Conservation (phyloP, 225 moss, liverwort and hornwort species). For the Physcomitrellopsis africana region DNA sequence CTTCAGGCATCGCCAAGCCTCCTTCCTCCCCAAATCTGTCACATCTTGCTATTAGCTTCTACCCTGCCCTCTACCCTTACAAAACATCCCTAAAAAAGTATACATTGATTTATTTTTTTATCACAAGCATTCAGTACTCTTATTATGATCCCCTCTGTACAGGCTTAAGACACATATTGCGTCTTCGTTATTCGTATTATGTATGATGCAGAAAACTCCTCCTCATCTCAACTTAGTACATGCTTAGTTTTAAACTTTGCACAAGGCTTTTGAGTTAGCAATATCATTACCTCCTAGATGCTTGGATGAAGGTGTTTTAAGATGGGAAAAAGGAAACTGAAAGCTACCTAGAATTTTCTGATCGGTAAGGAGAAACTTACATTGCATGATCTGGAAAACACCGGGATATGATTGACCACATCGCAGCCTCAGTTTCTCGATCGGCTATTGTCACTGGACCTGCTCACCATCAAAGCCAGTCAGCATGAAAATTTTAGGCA, state of each 20-base stretch:
- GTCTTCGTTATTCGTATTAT: background rate
- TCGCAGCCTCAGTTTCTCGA: constrained; percentile 83
- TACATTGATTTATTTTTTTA: background rate
- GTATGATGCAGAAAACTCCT: constrained; percentile 2
- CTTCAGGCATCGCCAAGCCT: constrained; percentile 89
- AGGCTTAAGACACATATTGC: background rate
- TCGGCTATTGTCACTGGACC: constrained; percentile 97
- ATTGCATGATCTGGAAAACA: constrained; percentile 85
- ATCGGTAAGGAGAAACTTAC: constrained; percentile 52
- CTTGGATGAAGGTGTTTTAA: background rate
- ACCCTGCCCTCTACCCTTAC: constrained; percentile 44
- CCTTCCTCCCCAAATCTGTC: constrained; percentile 92
- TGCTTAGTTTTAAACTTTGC: background rate
- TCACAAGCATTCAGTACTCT: constrained; percentile 13
- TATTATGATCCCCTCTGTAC: background rate
- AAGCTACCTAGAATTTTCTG: background rate
- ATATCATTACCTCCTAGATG: constrained; percentile 10
- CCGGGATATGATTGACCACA: constrained; percentile 68
- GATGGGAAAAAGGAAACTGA: background rate
- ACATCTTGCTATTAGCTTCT: constrained; percentile 66
- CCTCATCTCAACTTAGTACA: background rate
- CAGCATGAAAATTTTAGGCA: constrained; percentile 1
- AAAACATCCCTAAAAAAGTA: constrained; percentile 31
- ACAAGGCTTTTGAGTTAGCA: background rate
- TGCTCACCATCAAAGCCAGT: constrained; percentile 45